Conservation (phyloP, 768 basidiomycete genomes). For the Hypsizygus marmoreus region DNA sequence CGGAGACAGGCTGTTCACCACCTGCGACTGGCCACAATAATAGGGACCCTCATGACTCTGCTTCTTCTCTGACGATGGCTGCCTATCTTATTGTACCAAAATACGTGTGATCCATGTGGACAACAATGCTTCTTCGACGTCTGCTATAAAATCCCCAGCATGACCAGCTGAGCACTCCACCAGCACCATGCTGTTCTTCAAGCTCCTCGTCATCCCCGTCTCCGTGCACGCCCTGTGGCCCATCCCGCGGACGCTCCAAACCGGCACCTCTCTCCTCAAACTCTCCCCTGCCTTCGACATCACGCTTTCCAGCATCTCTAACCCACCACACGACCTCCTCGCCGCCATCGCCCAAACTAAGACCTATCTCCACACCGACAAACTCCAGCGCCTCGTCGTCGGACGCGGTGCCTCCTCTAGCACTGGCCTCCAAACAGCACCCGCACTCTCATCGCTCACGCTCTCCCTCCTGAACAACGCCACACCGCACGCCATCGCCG, state of each 20-base stretch:
- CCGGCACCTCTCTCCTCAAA: constrained; percentile 42
- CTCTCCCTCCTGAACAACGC: constrained; percentile 37
- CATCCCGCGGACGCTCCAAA: constrained; percentile 46
- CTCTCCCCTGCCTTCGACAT: constrained; percentile 57
- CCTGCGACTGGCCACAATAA: too few species aligned
- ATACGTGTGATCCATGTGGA: constrained; percentile 4
- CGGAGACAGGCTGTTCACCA: too few species aligned
- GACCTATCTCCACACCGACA: constrained; percentile 47
- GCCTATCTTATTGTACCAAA: too few species aligned
- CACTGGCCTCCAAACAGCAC: constrained; percentile 37
- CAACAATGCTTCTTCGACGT: neutral
- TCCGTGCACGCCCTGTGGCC: constrained; percentile 43
- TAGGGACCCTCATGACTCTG: too few species aligned
- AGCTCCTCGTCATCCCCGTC: constrained; percentile 6
- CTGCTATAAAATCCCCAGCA: neutral
- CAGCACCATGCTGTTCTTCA: constrained; percentile 6
- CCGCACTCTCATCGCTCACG: constrained; percentile 42
- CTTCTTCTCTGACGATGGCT: too few species aligned
- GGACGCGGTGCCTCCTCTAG: constrained; percentile 58
- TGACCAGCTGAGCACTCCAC: too few species aligned
- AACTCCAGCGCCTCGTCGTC: constrained; percentile 58
- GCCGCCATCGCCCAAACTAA: constrained; percentile 58
- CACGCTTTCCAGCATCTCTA: constrained; percentile 36
- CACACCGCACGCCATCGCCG: constrained; percentile 45
- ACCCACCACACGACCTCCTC: constrained; percentile 55